Base-by-base conservation (phyloP, 2,329 filamentous ascomycete genomes). In the Claviceps sp. region DNA sequence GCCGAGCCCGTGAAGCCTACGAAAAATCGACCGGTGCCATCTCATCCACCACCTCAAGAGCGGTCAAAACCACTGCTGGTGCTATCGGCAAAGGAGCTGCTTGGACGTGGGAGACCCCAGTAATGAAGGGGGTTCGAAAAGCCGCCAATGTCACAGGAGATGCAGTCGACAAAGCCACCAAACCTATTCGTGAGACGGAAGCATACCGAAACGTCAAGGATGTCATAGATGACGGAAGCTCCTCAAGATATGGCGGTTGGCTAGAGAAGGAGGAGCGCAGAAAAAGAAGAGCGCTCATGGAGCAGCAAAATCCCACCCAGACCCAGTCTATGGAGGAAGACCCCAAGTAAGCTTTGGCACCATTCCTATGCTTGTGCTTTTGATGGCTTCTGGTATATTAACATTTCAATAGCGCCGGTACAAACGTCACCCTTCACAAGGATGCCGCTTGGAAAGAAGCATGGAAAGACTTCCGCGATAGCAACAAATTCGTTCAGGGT, bases 381-480 rank as follows among this genome's bases (percentile, higher is more conserved):
- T 34, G 3, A 8, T 5, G 9, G 24, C 26, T 36, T 34, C 24
- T 9, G 22, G 20, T 37, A 4, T 36, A 24, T 44, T 48, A n/a
- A 42, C 18, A 9, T 44, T 14, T 24, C 14, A 22, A 58, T 55
- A 96, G 93, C 54, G 93, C 93, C 54, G 93, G 93, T 54, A 95
- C 90, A 53, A 94, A 95, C 64, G 74, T 98, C 48, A 97, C 91
- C 0, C 67, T 98, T 0, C 93, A 98, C 76, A 98, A 98, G 71
- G 93, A 98, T 61, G 84, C 93, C 14, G 87, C 87, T 22, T 97
- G 91, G 89, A 96, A 95, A 71, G 91, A 97, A 68, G 89, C 89
- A n/a, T 98, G 93, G 93, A 82, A 85, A 62, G 87, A 93, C 49
- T 98, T 97, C 79, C 85, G 86, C 57, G 93, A 98, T 67, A 82